Conservation (phyloP, 495 filamentous ascomycete species). For the Lasiosphaeris hirsuta region DNA sequence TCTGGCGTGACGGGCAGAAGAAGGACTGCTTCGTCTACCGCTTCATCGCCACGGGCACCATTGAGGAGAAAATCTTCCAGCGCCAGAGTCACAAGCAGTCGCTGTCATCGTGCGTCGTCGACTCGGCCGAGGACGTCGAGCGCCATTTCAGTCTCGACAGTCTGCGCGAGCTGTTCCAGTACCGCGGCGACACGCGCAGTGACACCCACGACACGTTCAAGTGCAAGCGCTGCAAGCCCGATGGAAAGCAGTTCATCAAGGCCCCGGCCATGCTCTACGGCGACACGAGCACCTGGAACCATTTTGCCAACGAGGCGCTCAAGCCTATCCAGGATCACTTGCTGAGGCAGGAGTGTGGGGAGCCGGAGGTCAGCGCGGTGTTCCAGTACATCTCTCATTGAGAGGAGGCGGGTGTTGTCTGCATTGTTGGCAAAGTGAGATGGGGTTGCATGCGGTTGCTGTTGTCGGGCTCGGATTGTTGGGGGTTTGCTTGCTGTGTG, state of each 20-base stretch:
- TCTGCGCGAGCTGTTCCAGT: conserved; percentile 89
- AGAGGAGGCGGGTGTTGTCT: not conserved
- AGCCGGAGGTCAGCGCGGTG: conserved; percentile 81
- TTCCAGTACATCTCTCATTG: conserved; percentile 98
- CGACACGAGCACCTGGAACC: conserved; percentile 98
- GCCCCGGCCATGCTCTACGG: conserved; percentile 93
- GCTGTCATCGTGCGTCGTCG: conserved; percentile 94
- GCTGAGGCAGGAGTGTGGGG: conserved; percentile 78
- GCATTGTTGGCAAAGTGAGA: no score
- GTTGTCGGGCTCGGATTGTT: no score
- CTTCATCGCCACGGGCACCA: conserved; percentile 96
- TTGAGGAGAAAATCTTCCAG: conserved; percentile 99
- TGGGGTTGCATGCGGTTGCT: no score
- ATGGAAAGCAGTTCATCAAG: conserved; percentile 82
- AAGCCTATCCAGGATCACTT: conserved; percentile 85
- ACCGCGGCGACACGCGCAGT: conserved; percentile 74
- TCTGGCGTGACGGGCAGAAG: conserved; percentile 98
- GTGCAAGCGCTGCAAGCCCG: conserved; percentile 89
- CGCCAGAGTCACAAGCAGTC: conserved; percentile 97
- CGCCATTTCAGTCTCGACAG: conserved; percentile 90
- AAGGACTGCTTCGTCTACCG: conserved; percentile 99
- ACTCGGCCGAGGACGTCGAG: conserved; percentile 94
- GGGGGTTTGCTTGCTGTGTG: no score
- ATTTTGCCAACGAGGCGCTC: conserved; percentile 80
- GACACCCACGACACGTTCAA: conserved; percentile 99